Base-by-base conservation (phyloP, 2,329 filamentous ascomycete species). In the Penicillium rolfsii region DNA sequence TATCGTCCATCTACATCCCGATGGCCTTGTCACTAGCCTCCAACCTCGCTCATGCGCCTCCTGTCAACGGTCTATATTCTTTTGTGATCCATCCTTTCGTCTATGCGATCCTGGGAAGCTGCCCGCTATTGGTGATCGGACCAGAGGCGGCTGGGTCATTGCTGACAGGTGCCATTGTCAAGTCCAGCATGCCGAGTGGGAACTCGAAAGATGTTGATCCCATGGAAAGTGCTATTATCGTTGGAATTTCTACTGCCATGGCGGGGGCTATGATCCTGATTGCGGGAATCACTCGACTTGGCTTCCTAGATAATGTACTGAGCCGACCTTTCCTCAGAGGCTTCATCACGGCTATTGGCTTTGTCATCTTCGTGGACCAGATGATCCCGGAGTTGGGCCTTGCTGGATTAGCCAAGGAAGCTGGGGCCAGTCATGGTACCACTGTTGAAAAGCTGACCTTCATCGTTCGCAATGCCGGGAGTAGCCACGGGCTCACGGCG, bases 1-100 rank as follows among this genome's bases (percentile, higher is more conserved):
- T 99, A 81, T 91, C 94, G n/a, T 97, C 93, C 28, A 95, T 99
- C 80, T 99, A 99, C 76, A 90, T 99, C 40, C 95, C 95, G 55
- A 97, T 99, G 93, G 90, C 93, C 0, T 85, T 99, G 14, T 98
- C 95, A 0, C 89, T 96, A 65, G 93, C 95, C 58, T 88, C 91
- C 43, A 98, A 98, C 73, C 87, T 99, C 45, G 93, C 90, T 5
- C 95, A 98, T 74, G 87, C 97, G 1, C 93, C 94, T 8, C 90
- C 95, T 0, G 93, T 98, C 70, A 94, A 97, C 72, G 95, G 95
- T 0, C 84, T 99, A 3, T 99, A 98, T 78, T 87, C 91, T 16
- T 98, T 97, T 74, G 91, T 96, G 64, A 91, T 98, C 80, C 93
- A 93, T 61, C 95, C 95, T 0, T 79, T 98, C 57, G 83, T 97